These are phyloP conservation scores for Pyrus bretschneideri DNA, from an alignment of 306 rosid genomes.

Conservation along the genomic window DNA sequence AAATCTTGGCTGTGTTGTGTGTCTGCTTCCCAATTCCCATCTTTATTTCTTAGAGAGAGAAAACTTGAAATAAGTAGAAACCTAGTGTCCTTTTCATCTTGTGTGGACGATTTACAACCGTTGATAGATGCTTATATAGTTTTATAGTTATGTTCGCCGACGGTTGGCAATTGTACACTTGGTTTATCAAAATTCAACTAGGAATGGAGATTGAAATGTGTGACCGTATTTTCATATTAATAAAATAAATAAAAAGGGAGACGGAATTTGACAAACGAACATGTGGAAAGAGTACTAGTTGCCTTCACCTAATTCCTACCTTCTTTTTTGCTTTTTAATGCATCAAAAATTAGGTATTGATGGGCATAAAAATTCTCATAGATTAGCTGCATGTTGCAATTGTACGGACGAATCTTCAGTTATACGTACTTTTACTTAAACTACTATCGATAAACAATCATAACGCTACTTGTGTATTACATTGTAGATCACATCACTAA, in stretches of 20 bases:
- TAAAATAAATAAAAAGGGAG: not conserved
- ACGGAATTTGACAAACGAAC: not conserved
- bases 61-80: not conserved
- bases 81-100: not conserved
- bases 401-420: not conserved
- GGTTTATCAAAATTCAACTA: not conserved
- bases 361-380: not conserved
- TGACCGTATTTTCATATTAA: no score
- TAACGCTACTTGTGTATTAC: not conserved
- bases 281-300: not conserved
- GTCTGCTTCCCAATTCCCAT: not conserved
- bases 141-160: no score
- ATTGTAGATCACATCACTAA: not conserved
- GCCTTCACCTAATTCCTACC: slow-evolving; percentile 4
- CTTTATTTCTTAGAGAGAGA: not conserved
- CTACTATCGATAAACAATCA: no score
- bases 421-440: not conserved
- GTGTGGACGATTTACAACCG: not conserved
- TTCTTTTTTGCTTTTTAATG: not conserved
- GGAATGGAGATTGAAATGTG: no score
- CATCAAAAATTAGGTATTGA: not conserved
- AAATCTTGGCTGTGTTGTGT: not conserved
- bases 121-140: no score
- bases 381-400: not conserved
- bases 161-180: not conserved